Evolutionary conservation across 176 grass and related monocot genomes (phyloP), one percentile per base, ranked within the genome.

Genomic region (Rhynchospora tenuis): DNA sequence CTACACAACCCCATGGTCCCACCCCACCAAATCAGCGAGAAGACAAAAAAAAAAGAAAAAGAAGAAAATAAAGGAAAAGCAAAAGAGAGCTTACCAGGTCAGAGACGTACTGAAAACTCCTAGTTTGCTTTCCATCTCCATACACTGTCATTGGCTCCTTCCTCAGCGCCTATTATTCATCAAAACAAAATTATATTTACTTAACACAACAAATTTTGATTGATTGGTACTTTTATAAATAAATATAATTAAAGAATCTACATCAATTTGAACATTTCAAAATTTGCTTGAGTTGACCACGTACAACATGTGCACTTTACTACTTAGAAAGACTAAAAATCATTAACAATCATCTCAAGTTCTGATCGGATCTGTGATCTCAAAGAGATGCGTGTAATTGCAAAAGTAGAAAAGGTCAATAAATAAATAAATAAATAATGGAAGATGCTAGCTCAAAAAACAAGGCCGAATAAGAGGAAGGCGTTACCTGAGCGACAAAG

Each of bases 21-120:
- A 38, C 68, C 19, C 45, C 5, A 26, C n/a, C 70, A 51, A 54
- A 17, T 55, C 22, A 27, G 50, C 17, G 24, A 81, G 0, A 55
- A 56, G 82, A 84, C 47, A 57, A 45, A 84, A 11, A 33, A 27
- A 33, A 14, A 61, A 29, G 58, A 42, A 59, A 65, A 16, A 26
- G 17, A 83, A 55, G 3, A 64, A 66, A 80, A 7, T 12, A 50
- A 82, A n/a, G 38, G 15, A 31, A 19, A 86, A 12, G 9, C 19
- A 47, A 66, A 85, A 6, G 85, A 88, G n/a, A 68, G 52, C 84
- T 80, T 86, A 97, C 95, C 92, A 98, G 86, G 84, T 98, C 95
- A 64, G 95, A 98, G 59, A 98, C 92, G 84, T 95, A 98, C 68
- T 98, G 95, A 82, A 98, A 98, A 87, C 95, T 98, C 95, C 95